Percentiles rank a stretch among this genome's conserved stretches.
phyloP scores from a whole-genome alignment of 257 asterid genomes.

The Rubia yunnanensis region DNA sequence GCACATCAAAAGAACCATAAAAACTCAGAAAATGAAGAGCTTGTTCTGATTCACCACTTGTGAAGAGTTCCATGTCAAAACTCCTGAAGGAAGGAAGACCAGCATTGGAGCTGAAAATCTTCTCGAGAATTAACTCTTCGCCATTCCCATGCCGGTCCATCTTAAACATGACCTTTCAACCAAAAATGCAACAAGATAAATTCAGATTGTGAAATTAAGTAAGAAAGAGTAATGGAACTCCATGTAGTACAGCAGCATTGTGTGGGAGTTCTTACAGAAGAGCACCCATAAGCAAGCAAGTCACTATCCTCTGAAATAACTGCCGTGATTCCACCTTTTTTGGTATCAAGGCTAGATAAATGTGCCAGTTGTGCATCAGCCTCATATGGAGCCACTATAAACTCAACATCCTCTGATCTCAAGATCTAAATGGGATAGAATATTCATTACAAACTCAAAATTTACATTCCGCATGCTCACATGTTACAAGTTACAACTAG shows the following conservation, averaged over 20 bases:
- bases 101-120: conserved; percentile 29
- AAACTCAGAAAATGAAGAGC: not conserved
- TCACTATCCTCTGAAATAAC: conserved; percentile 81
- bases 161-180: conserved; percentile 55
- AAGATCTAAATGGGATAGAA: conserved; percentile 32
- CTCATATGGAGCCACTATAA: conserved; percentile 78
- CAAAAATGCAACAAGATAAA: conserved; percentile 6
- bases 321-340: conserved; percentile 54
- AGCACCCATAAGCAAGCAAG: conserved; percentile 65
- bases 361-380: conserved; percentile 86
- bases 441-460: not conserved
- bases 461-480: not conserved
- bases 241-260: conserved; percentile 2
- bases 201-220: not conserved
- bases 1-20: not conserved
- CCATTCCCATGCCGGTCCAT: conserved; percentile 77
- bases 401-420: conserved; percentile 58
- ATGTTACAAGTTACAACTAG: not conserved
- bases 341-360: conserved; percentile 43
- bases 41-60: conserved; percentile 31
- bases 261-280: conserved; percentile 43
- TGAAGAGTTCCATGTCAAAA: conserved; percentile 39
- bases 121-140: conserved; percentile 55
- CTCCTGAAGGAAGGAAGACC: conserved; percentile 47
- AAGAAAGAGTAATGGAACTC: conserved; percentile 7